A percentile compares a stretch with the other conserved stretches of the same genome.
phyloP scores from a whole-genome alignment of 2,329 filamentous ascomycete species.

The Xylogone sp. region DNA sequence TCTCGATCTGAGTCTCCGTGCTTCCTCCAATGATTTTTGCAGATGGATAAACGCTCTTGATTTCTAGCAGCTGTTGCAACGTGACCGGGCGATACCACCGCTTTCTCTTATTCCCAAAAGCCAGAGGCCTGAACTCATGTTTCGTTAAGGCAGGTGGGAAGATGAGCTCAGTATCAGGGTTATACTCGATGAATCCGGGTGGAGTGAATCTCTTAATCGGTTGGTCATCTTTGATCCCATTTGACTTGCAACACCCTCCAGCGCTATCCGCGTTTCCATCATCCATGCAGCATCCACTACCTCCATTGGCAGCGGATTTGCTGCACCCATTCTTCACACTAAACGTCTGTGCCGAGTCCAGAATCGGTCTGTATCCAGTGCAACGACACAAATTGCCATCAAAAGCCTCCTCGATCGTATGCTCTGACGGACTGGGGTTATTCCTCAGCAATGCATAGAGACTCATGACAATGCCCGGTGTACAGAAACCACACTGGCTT shows the following conservation, averaged over 20 bases:
- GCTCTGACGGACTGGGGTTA: conserved; percentile 69
- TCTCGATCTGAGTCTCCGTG: conserved; percentile 96
- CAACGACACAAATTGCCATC: conserved; percentile 95
- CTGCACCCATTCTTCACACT: conserved; percentile 46
- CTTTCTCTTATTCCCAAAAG: conserved; percentile 93
- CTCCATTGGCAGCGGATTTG: conserved; percentile 45
- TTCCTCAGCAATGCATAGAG: conserved; percentile 90
- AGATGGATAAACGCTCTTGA: conserved; percentile 79
- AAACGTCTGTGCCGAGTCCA: conserved; percentile 92
- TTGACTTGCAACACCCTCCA: conserved; percentile 68
- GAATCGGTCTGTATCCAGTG: conserved; percentile 89
- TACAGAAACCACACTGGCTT: conserved; percentile 91
- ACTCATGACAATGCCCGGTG: conserved; percentile 97
- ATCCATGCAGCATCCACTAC: conserved; percentile 69
- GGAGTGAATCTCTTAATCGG: conserved; percentile 70
- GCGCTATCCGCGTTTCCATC: conserved; percentile 42
- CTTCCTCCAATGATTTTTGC: conserved; percentile 95
- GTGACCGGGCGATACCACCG: conserved; percentile 90
- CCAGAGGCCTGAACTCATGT: conserved; percentile 75
- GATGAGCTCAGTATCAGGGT: conserved; percentile 89
- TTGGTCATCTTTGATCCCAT: conserved; percentile 43
- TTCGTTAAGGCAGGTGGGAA: conserved; percentile 85
- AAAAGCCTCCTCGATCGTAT: conserved; percentile 92
- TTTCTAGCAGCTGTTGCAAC: conserved; percentile 80
- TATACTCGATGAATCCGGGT: conserved; percentile 91